Conservation (phyloP, 306 rosid genomes). For the Inga leiocalycina region DNA sequence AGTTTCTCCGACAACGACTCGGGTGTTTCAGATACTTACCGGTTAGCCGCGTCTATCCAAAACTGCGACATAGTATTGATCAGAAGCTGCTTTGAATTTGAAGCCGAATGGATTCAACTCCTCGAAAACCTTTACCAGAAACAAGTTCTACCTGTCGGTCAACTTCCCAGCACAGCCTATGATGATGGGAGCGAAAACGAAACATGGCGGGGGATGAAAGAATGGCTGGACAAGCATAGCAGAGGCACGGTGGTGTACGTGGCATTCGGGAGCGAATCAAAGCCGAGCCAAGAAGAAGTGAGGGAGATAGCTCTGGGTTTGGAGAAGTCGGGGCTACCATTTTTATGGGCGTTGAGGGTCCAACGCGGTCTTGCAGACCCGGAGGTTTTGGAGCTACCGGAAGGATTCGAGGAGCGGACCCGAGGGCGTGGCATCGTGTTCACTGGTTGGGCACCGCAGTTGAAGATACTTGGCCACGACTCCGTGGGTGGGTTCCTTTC, state of each 20-base stretch:
- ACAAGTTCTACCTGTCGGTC: background rate
- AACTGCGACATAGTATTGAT: background rate
- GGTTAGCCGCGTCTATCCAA: background rate
- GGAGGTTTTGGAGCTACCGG: slow-evolving; percentile 25
- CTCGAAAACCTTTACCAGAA: background rate
- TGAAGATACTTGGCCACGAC: slow-evolving; percentile 33
- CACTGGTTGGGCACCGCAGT: slow-evolving; percentile 35
- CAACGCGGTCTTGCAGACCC: slow-evolving; percentile 20
- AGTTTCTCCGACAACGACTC: background rate
- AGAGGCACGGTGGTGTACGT: background rate
- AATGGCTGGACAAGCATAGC: background rate
- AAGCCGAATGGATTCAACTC: slow-evolving; percentile 15
- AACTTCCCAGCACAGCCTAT: background rate
- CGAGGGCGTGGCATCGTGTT: slow-evolving; percentile 40
- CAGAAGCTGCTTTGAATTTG: slow-evolving; percentile 35
- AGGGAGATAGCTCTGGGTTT: slow-evolving; percentile 25
- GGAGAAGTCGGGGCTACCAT: background rate
- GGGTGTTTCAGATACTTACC: slow-evolving; percentile 22
- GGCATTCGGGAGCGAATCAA: slow-evolving; percentile 48
- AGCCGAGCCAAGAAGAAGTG: slow-evolving; percentile 38
- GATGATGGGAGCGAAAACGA: background rate
- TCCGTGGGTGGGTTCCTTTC: background rate
- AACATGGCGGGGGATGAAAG: background rate
- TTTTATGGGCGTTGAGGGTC: background rate
- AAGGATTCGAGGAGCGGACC: slow-evolving; percentile 45